These are phyloP conservation scores for Magnusiomyces fungicola DNA, from an alignment of 1,139 yeast species.

Conservation along the genomic window DNA sequence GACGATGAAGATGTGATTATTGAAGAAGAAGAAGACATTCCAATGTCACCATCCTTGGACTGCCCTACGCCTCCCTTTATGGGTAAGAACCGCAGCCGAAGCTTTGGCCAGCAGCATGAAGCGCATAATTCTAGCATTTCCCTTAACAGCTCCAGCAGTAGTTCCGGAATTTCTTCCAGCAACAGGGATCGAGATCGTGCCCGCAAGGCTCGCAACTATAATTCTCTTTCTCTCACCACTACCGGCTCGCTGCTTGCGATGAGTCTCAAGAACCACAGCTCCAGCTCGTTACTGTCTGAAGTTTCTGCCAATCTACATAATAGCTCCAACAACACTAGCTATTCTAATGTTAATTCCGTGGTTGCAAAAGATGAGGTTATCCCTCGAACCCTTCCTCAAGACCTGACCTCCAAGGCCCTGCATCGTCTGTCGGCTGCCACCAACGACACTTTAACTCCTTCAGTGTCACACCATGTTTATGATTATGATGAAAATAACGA, in stretches of 20 bases:
- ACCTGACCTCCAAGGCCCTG: background rate
- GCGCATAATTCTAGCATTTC: slow-evolving; percentile 18
- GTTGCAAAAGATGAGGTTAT: background rate
- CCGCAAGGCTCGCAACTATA: slow-evolving; percentile 16
- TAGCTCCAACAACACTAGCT: background rate
- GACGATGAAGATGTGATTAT: slow-evolving; percentile 24
- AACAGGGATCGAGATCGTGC: slow-evolving; percentile 17
- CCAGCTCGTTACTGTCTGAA: background rate
- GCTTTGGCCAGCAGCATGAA: slow-evolving; percentile 14
- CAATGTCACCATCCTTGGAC: background rate
- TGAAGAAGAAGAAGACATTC: slow-evolving; percentile 19
- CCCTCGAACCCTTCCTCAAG: background rate
- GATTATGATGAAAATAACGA: too few relatives aligned
- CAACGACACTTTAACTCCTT: slow-evolving; percentile 13
- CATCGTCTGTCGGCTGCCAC: slow-evolving; percentile 10
- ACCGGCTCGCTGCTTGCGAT: background rate
- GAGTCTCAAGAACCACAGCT: background rate
- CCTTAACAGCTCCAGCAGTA: slow-evolving; percentile 7
- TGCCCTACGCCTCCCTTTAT: background rate
- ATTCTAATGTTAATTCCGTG: background rate
- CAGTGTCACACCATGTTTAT: background rate
- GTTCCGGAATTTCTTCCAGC: slow-evolving; percentile 14
- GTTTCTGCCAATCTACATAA: background rate
- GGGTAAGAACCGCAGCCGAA: slow-evolving; percentile 3
- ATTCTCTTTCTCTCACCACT: slow-evolving; percentile 12